Evolutionary conservation across 192 early-diverging fungal genomes (phyloP).

Genomic region (Coemansia sp.): DNA sequence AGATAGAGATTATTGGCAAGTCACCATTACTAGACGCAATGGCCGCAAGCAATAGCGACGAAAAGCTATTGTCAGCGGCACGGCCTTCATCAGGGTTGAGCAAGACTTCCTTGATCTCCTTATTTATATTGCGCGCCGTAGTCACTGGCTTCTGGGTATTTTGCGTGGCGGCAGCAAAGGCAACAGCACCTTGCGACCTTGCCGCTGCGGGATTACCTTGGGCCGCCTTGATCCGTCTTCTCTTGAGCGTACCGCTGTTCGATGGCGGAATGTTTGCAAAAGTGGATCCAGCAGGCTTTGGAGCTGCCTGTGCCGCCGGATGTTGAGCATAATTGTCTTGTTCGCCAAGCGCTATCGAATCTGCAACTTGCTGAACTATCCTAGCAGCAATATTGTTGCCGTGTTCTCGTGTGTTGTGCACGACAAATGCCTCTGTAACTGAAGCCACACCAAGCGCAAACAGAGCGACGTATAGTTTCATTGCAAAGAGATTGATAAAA

Average conservation of each 20-base stretch:
- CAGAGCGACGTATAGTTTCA: background rate
- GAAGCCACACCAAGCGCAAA: background rate
- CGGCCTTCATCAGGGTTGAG: slow-evolving; percentile 12
- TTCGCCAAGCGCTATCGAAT: background rate
- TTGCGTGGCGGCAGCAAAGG: background rate
- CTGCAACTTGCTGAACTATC: background rate
- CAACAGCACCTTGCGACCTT: background rate
- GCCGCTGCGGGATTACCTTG: background rate
- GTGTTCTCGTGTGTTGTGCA: background rate
- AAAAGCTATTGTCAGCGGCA: slow-evolving; percentile 20
- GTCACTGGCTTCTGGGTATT: background rate
- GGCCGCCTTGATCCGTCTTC: background rate
- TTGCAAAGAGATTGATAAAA: background rate
- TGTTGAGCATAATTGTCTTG: background rate
- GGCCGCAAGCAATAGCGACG: slow-evolving; percentile 31
- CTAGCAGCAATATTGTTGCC: background rate
- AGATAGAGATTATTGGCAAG: slow-evolving; percentile 31
- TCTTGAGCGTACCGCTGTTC: background rate
- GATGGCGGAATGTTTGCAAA: background rate
- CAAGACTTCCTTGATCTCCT: slow-evolving; percentile 25
- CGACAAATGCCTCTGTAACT: background rate
- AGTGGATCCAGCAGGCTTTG: too few relatives aligned
- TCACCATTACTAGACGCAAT: slow-evolving; percentile 30
- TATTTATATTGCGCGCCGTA: background rate
- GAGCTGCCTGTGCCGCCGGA: background rate